Percentiles rank a stretch among this genome's conserved stretches.
These are phyloP conservation scores for Ganoderma sp. DNA, from an alignment of 1,284 basidiomycete species.

Conservation along the genomic window DNA sequence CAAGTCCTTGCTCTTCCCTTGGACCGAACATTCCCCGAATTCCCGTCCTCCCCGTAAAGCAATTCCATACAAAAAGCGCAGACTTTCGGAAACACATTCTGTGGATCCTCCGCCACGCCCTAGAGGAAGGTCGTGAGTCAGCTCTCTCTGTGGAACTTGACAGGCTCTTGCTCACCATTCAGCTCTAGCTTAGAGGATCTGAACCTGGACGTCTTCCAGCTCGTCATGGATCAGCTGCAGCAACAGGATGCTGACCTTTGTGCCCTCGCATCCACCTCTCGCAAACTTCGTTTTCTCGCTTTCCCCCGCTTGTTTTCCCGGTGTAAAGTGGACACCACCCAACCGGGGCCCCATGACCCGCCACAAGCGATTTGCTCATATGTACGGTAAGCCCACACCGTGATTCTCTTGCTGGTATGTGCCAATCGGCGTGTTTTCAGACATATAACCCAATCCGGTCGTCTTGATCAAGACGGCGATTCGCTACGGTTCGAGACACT, in stretches of 20 bases:
- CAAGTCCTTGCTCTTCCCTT: background rate
- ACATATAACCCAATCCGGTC: background rate
- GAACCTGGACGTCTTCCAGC: background rate
- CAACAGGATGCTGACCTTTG: background rate
- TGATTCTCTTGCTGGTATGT: background rate
- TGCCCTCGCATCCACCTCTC: background rate
- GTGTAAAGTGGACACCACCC: background rate
- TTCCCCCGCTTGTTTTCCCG: background rate
- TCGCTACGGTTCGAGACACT: background rate
- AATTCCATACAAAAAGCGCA: background rate
- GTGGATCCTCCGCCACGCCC: background rate
- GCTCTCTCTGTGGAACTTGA: background rate
- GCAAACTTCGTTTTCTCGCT: background rate
- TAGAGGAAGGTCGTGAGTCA: background rate
- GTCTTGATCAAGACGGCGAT: background rate
- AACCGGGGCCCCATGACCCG: background rate
- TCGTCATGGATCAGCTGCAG: background rate
- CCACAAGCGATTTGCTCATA: background rate
- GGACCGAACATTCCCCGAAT: background rate
- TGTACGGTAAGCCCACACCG: background rate
- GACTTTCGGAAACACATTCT: background rate
- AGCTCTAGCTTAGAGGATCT: background rate
- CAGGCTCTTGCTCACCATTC: background rate
- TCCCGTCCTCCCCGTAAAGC: background rate
- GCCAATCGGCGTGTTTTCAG: background rate